A percentile compares a stretch with the other conserved stretches of the same genome.
These are phyloP conservation scores for Thamnidium elegans DNA, from an alignment of 192 early-diverging fungal species.

Conservation along the genomic window DNA sequence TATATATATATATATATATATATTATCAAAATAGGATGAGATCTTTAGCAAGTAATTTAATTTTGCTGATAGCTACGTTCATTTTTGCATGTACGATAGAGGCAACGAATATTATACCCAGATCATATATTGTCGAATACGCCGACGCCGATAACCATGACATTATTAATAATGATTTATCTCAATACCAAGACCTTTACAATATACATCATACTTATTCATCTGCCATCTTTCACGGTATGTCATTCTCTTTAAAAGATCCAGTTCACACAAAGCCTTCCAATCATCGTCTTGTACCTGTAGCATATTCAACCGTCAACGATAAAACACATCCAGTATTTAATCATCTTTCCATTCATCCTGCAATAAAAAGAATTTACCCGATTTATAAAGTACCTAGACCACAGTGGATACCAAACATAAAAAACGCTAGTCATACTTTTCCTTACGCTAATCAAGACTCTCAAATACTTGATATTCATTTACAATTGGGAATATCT, in stretches of 20 bases:
- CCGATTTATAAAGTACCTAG: conserved; percentile 20
- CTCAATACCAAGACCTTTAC: background rate
- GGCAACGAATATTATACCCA: conserved; percentile 6
- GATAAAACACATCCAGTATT: conserved; percentile 3
- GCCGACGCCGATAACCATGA: background rate
- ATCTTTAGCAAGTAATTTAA: too few species aligned
- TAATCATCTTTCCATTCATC: conserved; percentile 2
- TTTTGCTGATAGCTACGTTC: too few species aligned
- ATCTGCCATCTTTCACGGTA: conserved; percentile 7
- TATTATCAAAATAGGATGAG: too few species aligned
- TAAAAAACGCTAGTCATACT: background rate
- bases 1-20: too few species aligned
- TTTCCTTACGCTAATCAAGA: conserved; percentile 23
- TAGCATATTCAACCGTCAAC: background rate
- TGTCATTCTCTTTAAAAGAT: conserved; percentile 7
- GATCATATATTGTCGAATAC: conserved; percentile 25
- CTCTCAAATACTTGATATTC: conserved; percentile 51
- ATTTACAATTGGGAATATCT: conserved; percentile 44
- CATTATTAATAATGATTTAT: background rate
- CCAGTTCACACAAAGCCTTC: background rate
- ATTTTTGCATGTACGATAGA: too few species aligned
- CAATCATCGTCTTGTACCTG: background rate
- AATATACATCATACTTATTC: conserved; percentile 18
- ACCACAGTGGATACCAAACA: conserved; percentile 3
- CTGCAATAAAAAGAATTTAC: conserved; percentile 25